Conservation (phyloP, 257 asterid species). For the Craterostigma plantagineum region DNA sequence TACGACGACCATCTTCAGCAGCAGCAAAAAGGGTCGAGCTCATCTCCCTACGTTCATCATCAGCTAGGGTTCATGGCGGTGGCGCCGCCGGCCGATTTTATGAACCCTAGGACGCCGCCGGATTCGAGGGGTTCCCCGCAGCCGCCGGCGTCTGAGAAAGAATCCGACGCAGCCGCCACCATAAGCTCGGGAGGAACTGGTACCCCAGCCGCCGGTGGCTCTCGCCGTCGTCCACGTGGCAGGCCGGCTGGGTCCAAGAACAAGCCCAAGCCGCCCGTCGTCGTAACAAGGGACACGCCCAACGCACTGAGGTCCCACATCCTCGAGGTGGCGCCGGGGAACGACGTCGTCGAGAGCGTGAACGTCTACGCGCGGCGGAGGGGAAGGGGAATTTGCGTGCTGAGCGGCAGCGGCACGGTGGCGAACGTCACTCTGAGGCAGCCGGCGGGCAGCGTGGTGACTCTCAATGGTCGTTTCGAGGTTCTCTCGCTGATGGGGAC, state of each 20-base stretch:
- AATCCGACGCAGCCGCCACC: too few relatives aligned
- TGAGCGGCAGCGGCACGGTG: constrained; percentile 4
- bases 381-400: constrained; percentile 3
- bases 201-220: too few relatives aligned
- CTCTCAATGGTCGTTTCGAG: not conserved
- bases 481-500: not conserved
- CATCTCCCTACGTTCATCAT: too few relatives aligned
- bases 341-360: constrained; percentile 4
- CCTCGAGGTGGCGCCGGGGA: not conserved
- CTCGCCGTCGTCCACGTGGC: not conserved
- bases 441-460: constrained; percentile 2
- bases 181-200: too few relatives aligned
- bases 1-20: too few relatives aligned
- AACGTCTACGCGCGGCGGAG: not conserved
- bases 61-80: too few relatives aligned
- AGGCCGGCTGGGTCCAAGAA: constrained; percentile 1
- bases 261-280: constrained; percentile 1
- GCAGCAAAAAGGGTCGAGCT: too few relatives aligned
- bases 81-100: too few relatives aligned
- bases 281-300: not conserved
- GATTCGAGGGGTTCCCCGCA: too few relatives aligned
- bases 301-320: constrained; percentile 2
- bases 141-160: too few relatives aligned
- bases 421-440: constrained; percentile 4
- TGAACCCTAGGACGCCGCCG: too few relatives aligned